A percentile compares a stretch with the other conserved stretches of the same genome.
These are phyloP conservation scores for Ananas comosus DNA, from an alignment of 176 grass and related monocot genomes.

Conservation along the genomic window DNA sequence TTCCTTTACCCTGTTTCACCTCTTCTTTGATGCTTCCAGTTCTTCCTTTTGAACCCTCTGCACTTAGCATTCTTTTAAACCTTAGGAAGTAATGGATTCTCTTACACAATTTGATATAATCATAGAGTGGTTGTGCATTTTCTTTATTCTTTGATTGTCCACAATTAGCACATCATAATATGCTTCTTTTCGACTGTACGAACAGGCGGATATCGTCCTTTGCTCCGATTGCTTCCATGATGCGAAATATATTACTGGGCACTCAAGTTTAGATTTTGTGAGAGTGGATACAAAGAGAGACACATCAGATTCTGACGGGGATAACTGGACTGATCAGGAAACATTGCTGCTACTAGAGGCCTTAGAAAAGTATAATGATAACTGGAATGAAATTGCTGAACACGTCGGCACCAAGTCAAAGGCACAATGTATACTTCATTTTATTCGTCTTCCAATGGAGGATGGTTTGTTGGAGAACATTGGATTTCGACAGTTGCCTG, in stretches of 20 bases:
- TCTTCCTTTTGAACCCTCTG: too few species aligned
- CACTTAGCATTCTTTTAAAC: too few species aligned
- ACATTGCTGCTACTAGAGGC: constrained; percentile 83
- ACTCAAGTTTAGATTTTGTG: constrained; percentile 83
- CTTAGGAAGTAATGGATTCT: not conserved
- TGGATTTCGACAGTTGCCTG: constrained; percentile 37
- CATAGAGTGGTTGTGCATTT: not conserved
- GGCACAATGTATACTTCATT: constrained; percentile 95
- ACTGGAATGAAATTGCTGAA: constrained; percentile 83
- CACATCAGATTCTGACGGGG: constrained; percentile 45
- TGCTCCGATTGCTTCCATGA: constrained; percentile 83
- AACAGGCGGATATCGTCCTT: constrained; percentile 63
- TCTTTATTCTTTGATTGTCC: not conserved
- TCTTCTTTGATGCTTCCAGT: too few species aligned
- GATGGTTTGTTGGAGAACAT: constrained; percentile 70
- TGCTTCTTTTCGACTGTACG: constrained; percentile 23
- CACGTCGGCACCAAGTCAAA: constrained; percentile 85
- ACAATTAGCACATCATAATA: constrained; percentile 10
- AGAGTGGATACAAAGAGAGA: constrained; percentile 49
- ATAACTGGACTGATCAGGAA: constrained; percentile 83
- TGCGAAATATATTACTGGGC: constrained; percentile 61
- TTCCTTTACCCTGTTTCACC: too few species aligned
- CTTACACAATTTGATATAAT: not conserved
- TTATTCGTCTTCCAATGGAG: constrained; percentile 81
- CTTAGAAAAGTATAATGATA: constrained; percentile 77